Evolutionary conservation across 805 yeast genomes (phyloP), one percentile per base, ranked within the genome.

Genomic region (Wickerhamiella domercqiae): DNA sequence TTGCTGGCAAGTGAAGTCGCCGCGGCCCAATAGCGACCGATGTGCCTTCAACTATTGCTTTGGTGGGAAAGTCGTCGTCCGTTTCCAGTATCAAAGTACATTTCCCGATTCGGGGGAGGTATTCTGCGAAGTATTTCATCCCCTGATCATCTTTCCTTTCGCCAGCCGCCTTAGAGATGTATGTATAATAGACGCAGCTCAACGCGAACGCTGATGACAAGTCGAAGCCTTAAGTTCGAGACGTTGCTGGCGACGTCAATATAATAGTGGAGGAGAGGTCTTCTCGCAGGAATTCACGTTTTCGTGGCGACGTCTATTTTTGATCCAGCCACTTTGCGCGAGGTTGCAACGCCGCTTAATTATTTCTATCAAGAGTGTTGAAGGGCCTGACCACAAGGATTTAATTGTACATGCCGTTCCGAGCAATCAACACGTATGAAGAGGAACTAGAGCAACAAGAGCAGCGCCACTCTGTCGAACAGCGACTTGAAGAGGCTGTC

Each of bases 391-490:
- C 18, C 9, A 31, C 13, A 14, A n/a, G 26, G 26, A 22, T 13
- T 22, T 9, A 22, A 7, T 16, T 11, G 19, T 4, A 20, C 25
- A 49, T 50, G 53, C 50, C 52, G 22, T 86, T 87, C 55, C 67
- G 75, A 22, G 93, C 97, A 2, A 65, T 86, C 32, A 87, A 87
- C 50, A 59, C 77, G 33, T 70, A 70, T 29, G 87, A 78, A 39
- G 93, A 80, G 51, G 81, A 78, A 36, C 58, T 69, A 4, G 59
- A 58, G 15, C 62, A 71, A 25, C 87, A 81, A 45, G 78, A 77
- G 24, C 94, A 86, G 45, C 87, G 83, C 45, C 94, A 84, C 50
- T 78, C 96, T 1, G 64, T 94, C 34, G 99, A 90, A 53, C 62
- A 87, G 18, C 96, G 87, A 59, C 68, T 75, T 16, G 97, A 90